A percentile compares a stretch with the other conserved stretches of the same genome.
These are phyloP conservation scores for Backusella macrospora DNA, from an alignment of 192 early-diverging fungal species.

Conservation along the genomic window DNA sequence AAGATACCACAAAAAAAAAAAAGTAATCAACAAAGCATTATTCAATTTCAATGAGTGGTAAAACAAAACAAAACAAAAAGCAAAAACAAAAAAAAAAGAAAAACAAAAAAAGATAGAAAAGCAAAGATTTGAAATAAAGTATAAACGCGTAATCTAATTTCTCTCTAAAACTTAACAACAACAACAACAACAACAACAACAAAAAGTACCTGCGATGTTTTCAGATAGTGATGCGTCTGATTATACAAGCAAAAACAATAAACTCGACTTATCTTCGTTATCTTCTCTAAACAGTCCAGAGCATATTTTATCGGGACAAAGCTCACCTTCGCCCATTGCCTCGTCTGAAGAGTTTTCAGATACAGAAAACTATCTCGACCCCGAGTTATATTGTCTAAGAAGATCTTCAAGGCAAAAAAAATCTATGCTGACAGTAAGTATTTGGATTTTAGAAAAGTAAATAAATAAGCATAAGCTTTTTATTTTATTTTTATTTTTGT, in stretches of 20 bases:
- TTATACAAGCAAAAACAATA: slow-evolving; percentile 6
- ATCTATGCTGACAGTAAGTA: background rate
- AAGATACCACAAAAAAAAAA: slow-evolving; percentile 16
- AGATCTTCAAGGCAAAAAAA: slow-evolving; percentile 43
- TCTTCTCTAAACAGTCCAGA: slow-evolving; percentile 5
- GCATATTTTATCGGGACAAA: slow-evolving; percentile 1
- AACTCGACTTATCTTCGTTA: background rate
- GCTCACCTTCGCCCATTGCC: slow-evolving; percentile 14
- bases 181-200: background rate
- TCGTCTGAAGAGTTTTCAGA: slow-evolving; percentile 6
- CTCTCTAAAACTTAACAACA: background rate
- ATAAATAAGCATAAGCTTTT: background rate
- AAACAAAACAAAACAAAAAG: background rate
- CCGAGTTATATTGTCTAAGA: slow-evolving; percentile 67
- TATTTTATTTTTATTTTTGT: too few relatives aligned
- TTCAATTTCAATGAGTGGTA: background rate
- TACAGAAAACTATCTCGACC: slow-evolving; percentile 43
- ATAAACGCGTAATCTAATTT: slow-evolving; percentile 14
- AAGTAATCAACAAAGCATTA: background rate
- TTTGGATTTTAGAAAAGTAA: background rate
- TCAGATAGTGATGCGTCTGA: slow-evolving; percentile 14
- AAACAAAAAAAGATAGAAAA: background rate
- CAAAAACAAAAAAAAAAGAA: background rate
- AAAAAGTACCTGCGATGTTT: slow-evolving; percentile 12
- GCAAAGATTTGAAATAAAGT: background rate